Base-by-base conservation (phyloP, 1,284 basidiomycete species). In the Trichosporon inkin region DNA sequence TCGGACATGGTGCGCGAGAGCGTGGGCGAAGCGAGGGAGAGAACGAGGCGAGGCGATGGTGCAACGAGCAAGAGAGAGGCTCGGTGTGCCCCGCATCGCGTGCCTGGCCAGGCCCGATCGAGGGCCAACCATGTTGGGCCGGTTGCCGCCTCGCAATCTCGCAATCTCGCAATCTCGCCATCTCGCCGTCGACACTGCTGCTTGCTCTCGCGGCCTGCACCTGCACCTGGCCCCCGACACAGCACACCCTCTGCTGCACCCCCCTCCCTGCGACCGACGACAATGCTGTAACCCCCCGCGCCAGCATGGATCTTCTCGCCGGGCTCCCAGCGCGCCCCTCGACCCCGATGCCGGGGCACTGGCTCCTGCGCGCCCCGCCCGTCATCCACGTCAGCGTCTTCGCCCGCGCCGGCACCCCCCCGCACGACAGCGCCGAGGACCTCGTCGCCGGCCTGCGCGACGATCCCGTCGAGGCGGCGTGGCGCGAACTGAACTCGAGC, bases 1-100 rank as follows among this genome's bases (percentile, higher is more conserved):
- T 76, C 75, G 36, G 75, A 74, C 74, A 76, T 76, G 40, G 32
- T 60, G 8, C 17, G 3, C n/a, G 41, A 19, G 28, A 13, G 19
- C 35, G 22, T 11, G 37, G 36, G 32, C 17, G 40, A 2, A 16
- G 35, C 0, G 2, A 11, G 47, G 35, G 24, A n/a, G 22, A n/a
- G 41, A 14, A 13, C 22, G 40, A n/a, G 37, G 24, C n/a, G n/a
- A n/a, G n/a, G n/a, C n/a, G 28, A n/a, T n/a, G 13, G 36, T 3
- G 36, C 13, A 38, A 10, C 13, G 36, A n/a, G 22, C 13, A 38
- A 22, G 24, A 22, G 28, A n/a, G 24, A 22, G 44, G 44, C 22
- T 24, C 22, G 22, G 22, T 24, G 28, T 13, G 4, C 22, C 19
- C 19, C 44, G 28, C 22, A 24, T 49, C 22, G n/a, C 44, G 24